Conservation (phyloP, 2,329 filamentous ascomycete genomes). For the Elsinoe perseae region DNA sequence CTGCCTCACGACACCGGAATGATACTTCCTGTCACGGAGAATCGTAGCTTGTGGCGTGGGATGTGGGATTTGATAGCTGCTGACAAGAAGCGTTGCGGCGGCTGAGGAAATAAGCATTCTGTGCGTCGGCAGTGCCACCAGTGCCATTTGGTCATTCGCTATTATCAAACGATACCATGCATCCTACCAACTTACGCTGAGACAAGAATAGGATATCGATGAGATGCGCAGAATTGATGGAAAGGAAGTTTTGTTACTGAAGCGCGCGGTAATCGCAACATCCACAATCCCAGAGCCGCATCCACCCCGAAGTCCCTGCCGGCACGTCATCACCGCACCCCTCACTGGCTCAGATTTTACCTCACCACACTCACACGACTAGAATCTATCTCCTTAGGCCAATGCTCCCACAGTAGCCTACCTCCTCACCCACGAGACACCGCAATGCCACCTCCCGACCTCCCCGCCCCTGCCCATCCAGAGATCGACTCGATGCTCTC, state of each 20-base stretch:
- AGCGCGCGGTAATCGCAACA: background rate
- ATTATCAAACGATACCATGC: background rate
- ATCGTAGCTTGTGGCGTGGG: too few relatives aligned
- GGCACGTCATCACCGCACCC: background rate
- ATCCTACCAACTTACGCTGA: background rate
- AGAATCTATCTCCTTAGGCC: background rate
- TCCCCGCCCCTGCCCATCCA: slow-evolving; percentile 52
- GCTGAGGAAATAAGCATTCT: too few relatives aligned
- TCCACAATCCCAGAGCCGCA: background rate
- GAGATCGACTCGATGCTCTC: slow-evolving; percentile 62
- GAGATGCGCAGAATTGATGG: background rate
- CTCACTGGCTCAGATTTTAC: background rate
- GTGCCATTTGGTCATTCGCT: background rate
- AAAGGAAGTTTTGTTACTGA: background rate
- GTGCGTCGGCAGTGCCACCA: background rate
- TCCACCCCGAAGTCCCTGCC: background rate
- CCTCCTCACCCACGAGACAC: background rate
- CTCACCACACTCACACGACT: background rate
- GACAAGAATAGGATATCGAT: background rate
- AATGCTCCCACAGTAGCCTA: background rate
- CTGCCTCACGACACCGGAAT: background rate
- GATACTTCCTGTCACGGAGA: background rate
- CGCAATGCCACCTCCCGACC: slow-evolving; percentile 35
- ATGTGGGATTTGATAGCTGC: too few relatives aligned
- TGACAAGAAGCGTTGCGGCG: too few relatives aligned